A percentile compares a stretch with the other conserved stretches of the same genome.
Conservation (phyloP, 2,329 filamentous ascomycete genomes). For the Ilyonectria sp. region DNA sequence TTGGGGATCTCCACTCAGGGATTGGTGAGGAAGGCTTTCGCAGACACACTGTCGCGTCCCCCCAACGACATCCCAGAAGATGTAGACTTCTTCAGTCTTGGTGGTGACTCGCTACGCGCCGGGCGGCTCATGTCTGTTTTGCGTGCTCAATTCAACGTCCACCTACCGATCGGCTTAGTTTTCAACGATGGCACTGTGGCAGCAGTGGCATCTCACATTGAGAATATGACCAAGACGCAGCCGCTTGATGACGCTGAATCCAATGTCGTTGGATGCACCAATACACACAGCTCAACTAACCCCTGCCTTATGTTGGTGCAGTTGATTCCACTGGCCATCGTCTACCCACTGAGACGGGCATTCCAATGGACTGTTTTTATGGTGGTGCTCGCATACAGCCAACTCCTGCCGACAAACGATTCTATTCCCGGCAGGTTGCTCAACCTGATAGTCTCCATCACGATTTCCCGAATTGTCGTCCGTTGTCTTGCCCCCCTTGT, state of each 20-base stretch:
- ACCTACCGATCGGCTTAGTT: conserved; percentile 65
- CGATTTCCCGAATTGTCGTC: conserved; percentile 58
- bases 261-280: conserved; percentile 53
- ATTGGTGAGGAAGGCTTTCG: conserved; percentile 61
- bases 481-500: conserved; percentile 59
- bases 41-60: conserved; percentile 59
- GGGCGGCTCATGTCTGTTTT: conserved; percentile 66
- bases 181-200: conserved; percentile 64
- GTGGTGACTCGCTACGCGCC: conserved; percentile 69
- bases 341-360: conserved; percentile 67
- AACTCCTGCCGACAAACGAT: conserved; percentile 57
- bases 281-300: conserved; percentile 65
- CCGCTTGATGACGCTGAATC: conserved; percentile 21
- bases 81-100: conserved; percentile 67
- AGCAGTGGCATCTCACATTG: conserved; percentile 57
- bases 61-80: conserved; percentile 55
- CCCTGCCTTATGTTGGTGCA: conserved; percentile 65
- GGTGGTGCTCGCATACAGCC: conserved; percentile 59
- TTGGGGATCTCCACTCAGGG: conserved; percentile 51
- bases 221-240: conserved; percentile 45
- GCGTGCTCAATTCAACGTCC: conserved; percentile 63
- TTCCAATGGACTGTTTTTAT: conserved; percentile 69
- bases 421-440: conserved; percentile 62
- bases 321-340: conserved; percentile 63
- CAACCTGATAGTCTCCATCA: conserved; percentile 62